These are phyloP conservation scores for Davidsoniella neocaledoniae DNA, from an alignment of 2,329 filamentous ascomycete species.

Conservation along the genomic window DNA sequence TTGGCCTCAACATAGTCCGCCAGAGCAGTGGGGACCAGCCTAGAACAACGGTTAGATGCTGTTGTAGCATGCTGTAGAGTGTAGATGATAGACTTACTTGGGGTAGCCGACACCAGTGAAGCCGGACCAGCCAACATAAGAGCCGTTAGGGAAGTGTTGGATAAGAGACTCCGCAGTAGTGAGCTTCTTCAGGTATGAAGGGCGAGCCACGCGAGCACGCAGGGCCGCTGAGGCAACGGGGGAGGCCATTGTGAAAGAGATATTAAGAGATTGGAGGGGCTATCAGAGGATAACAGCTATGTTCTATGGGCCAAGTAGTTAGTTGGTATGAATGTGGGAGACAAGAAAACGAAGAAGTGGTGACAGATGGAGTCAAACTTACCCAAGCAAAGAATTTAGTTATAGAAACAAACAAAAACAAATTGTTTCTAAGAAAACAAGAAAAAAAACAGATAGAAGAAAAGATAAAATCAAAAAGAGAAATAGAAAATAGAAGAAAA, in stretches of 20 bases:
- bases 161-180: conserved; percentile 65
- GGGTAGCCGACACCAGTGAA: conserved; percentile 85
- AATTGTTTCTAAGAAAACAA: too few species aligned
- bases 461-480: neutral
- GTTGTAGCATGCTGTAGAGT: neutral
- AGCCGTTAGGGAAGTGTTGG: conserved; percentile 62
- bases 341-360: conserved; percentile 11
- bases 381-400: too few species aligned
- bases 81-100: conserved; percentile 32
- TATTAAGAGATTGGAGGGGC: neutral
- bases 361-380: neutral
- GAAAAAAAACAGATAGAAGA: neutral
- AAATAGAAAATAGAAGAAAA: conserved; percentile 2
- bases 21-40: conserved; percentile 51
- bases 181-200: conserved; percentile 66
- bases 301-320: neutral
- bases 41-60: neutral
- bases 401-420: too few species aligned
- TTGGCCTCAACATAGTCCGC: conserved; percentile 85
- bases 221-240: conserved; percentile 52
- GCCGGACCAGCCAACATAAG: conserved; percentile 83
- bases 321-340: neutral
- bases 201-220: conserved; percentile 56
- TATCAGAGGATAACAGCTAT: conserved; percentile 10
- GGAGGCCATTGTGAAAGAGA: conserved; percentile 25